Evolutionary conservation across 108 stramenopile species (phyloP), one percentile per base, ranked within the genome.

Genomic region (Pseudonitzschia pungens): DNA sequence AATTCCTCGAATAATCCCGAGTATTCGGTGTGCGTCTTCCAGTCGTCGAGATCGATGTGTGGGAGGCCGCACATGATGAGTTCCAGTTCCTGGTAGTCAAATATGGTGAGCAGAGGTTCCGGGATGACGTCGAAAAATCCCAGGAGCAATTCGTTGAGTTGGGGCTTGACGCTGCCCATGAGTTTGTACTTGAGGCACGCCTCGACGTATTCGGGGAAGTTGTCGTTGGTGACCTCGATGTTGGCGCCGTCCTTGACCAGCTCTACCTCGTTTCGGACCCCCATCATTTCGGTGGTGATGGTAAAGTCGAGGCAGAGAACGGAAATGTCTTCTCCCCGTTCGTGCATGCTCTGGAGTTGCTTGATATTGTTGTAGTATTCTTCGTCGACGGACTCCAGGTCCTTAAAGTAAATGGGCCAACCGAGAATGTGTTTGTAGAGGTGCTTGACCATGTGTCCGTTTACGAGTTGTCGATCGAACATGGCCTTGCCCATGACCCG

Each of bases 401-500:
- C 97, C 44, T 91, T 87, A 71, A 96, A 93, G 27, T 91, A 93
- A 18, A 99, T 85, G 10, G 98, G 97, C 93, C 97, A 96, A 24
- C 98, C 99, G 11, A 99, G 76, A n/a, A 99, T 65, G 77, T 99
- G 98, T 77, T 99, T 99, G 90, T 98, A 99, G 56, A 99, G 71
- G 64, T 94, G 89, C 45, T 95, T 83, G 0, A 94, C 97, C 92
- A 99, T 96, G 77, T 99, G 99, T 5, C 96, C 97, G 63, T 92
- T 87, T 31, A 99, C 84, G 8, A 99, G 79, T 66, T 98, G 98
- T 4, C 97, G 92, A 82, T 99, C 99, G 74, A 97, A 96, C 24
- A 99, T 66, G 0, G 99, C 99, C 75, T 97, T 90, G 27, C 99
- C 99, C 68, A 99, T 80, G 28, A 99, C 81, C 10, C 99, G 83